Evolutionary conservation across 768 basidiomycete species (phyloP).

Genomic region (Russula virescens): DNA sequence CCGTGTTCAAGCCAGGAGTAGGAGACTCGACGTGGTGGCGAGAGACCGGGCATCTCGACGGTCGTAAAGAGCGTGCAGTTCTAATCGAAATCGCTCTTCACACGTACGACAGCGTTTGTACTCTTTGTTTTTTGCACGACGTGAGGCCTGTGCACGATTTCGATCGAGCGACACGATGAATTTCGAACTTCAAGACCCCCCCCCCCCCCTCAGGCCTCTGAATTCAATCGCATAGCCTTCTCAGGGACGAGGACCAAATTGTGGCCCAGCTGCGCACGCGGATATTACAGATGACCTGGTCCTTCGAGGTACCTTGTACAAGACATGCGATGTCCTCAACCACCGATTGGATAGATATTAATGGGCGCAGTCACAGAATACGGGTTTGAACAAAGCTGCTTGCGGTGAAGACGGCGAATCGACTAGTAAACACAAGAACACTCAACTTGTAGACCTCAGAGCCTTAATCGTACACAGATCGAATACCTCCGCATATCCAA

Average conservation of each 20-base stretch:
- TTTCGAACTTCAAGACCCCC: not conserved
- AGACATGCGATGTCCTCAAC: not conserved
- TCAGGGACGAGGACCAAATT: not conserved
- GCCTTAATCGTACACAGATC: not conserved
- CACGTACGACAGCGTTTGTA: not conserved
- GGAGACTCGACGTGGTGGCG: constrained; percentile 71
- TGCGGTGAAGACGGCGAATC: not conserved
- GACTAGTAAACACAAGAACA: not conserved
- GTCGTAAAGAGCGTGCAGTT: constrained; percentile 83
- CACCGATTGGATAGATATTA: not conserved
- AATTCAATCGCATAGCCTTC: not conserved
- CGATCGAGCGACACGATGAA: not conserved
- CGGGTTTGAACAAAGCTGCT: not conserved
- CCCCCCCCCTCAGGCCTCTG: not conserved
- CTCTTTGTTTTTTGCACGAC: not conserved
- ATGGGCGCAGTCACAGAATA: not conserved
- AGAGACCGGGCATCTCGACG: constrained; percentile 87
- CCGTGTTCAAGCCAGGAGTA: constrained; percentile 87
- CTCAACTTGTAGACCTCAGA: not conserved
- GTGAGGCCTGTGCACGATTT: not conserved
- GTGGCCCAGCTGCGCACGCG: not conserved
- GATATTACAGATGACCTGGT: not conserved
- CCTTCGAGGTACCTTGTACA: not conserved
- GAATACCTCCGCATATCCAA: not conserved
- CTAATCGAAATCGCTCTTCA: constrained; percentile 18